Conservation (phyloP, 2,329 filamentous ascomycete species). For the Dothidotthia symphoricarpi region DNA sequence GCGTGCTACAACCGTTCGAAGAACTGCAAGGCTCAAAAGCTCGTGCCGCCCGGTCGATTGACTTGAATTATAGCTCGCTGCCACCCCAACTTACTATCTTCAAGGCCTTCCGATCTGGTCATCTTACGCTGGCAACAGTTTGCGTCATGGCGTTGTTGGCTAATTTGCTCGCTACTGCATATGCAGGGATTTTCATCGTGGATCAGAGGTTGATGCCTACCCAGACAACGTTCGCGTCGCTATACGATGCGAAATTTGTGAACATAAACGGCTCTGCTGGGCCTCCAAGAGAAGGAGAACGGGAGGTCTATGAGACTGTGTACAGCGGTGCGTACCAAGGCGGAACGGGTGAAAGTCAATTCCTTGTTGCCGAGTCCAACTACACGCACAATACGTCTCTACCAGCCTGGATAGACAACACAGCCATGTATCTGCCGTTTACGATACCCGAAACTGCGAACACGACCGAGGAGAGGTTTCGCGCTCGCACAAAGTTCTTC, state of each 20-base stretch:
- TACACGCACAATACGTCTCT: slow-evolving; percentile 45
- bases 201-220: slow-evolving; percentile 3
- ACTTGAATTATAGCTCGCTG: slow-evolving; percentile 53
- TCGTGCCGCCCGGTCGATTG: slow-evolving; percentile 21
- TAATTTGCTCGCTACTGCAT: slow-evolving; percentile 54
- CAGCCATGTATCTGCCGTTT: slow-evolving; percentile 52
- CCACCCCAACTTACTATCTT: slow-evolving; percentile 54
- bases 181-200: slow-evolving; percentile 53
- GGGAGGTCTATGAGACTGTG: too few species aligned
- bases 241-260: slow-evolving; percentile 14
- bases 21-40: slow-evolving; percentile 46
- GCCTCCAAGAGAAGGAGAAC: slow-evolving; percentile 3
- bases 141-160: slow-evolving; percentile 50
- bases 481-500: slow-evolving; percentile 35
- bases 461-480: slow-evolving; percentile 3
- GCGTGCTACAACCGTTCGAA: slow-evolving; percentile 55
- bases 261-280: slow-evolving; percentile 21
- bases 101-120: slow-evolving; percentile 45
- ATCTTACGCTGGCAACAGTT: slow-evolving; percentile 48
- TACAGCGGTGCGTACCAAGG: slow-evolving; percentile 19
- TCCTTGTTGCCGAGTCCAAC: slow-evolving; percentile 49
- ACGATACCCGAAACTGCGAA: slow-evolving; percentile 3
- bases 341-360: slow-evolving; percentile 35
- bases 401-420: slow-evolving; percentile 50
- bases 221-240: slow-evolving; percentile 5